Percentiles rank a stretch among this genome's conserved stretches.
Conservation (phyloP, 768 basidiomycete species). For the Russula brevipes region DNA sequence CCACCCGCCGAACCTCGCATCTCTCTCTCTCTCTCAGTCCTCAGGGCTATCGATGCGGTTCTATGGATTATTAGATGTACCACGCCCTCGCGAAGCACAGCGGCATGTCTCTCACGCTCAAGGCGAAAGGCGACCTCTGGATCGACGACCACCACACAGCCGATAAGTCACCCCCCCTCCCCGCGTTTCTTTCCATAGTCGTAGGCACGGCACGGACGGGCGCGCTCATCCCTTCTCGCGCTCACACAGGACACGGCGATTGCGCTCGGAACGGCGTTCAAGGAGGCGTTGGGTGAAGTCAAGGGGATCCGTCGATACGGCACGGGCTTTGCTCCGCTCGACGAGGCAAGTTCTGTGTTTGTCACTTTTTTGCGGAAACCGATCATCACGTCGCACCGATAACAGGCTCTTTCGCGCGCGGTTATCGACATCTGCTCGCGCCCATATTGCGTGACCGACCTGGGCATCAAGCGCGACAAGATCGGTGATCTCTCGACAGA, state of each 20-base stretch:
- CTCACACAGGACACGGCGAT: conserved; percentile 81
- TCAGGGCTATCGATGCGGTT: background rate
- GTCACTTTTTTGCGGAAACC: background rate
- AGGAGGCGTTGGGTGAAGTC: conserved; percentile 89
- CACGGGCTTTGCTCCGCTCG: conserved; percentile 92
- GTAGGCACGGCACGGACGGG: conserved; percentile 5
- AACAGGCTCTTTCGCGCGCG: conserved; percentile 86
- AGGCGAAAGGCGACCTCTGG: conserved; percentile 92
- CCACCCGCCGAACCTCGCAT: background rate
- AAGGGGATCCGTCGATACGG: conserved; percentile 94
- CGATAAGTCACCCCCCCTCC: conserved; percentile 58
- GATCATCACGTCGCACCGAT: background rate
- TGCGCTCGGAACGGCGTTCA: conserved; percentile 86
- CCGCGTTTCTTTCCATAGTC: background rate
- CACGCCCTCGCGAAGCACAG: conserved; percentile 96
- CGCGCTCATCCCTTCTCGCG: conserved; percentile 9
- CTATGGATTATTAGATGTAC: conserved; percentile 70
- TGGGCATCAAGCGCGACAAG: conserved; percentile 84
- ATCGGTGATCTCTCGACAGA: conserved; percentile 94
- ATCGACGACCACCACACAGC: conserved; percentile 99
- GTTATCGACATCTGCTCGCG: conserved; percentile 98
- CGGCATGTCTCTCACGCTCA: conserved; percentile 85
- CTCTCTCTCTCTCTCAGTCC: too few relatives aligned
- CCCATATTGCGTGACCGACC: conserved; percentile 90
- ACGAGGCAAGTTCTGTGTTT: conserved; percentile 62